Percentiles rank a stretch among this genome's conserved stretches.
Conservation (phyloP, 2,329 filamentous ascomycete species). For the Colletotrichum lupini region DNA sequence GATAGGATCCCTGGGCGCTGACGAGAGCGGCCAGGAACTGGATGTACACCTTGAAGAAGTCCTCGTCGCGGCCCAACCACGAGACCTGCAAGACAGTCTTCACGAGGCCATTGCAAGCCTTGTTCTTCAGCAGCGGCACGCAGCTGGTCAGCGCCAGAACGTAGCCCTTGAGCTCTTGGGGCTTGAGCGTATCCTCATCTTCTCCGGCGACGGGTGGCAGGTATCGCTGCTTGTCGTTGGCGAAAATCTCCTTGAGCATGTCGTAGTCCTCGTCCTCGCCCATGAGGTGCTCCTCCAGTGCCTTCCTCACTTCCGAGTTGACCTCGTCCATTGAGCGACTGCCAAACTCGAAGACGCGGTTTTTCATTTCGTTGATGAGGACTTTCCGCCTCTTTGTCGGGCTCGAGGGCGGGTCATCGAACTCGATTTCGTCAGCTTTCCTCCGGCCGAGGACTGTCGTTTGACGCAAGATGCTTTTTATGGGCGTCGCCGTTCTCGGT, state of each 20-base stretch:
- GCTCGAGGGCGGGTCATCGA: constrained; percentile 52
- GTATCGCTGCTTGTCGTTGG: constrained; percentile 58
- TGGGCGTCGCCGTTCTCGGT: constrained; percentile 51
- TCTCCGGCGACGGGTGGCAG: constrained; percentile 53
- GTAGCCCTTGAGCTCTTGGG: constrained; percentile 69
- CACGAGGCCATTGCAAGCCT: constrained; percentile 69
- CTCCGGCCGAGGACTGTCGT: constrained; percentile 53
- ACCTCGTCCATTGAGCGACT: constrained; percentile 64
- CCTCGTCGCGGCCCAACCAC: constrained; percentile 73
- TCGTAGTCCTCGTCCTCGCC: constrained; percentile 72
- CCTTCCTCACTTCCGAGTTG: constrained; percentile 64
- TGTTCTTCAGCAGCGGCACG: constrained; percentile 68
- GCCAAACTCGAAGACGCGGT: constrained; percentile 66
- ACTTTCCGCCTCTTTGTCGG: constrained; percentile 67
- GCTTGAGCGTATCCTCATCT: constrained; percentile 58
- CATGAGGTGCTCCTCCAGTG: constrained; percentile 66
- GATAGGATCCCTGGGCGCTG: constrained; percentile 84
- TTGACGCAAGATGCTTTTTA: constrained; percentile 66
- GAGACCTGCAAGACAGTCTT: constrained; percentile 68
- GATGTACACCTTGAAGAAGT: constrained; percentile 74
- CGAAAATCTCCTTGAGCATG: constrained; percentile 69
- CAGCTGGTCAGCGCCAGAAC: constrained; percentile 72
- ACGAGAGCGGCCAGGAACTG: constrained; percentile 78
- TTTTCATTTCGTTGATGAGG: constrained; percentile 68
- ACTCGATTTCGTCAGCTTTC: constrained; percentile 55